Evolutionary conservation across 768 basidiomycete genomes (phyloP), one percentile per base, ranked within the genome.

Genomic region (Russula sp.): DNA sequence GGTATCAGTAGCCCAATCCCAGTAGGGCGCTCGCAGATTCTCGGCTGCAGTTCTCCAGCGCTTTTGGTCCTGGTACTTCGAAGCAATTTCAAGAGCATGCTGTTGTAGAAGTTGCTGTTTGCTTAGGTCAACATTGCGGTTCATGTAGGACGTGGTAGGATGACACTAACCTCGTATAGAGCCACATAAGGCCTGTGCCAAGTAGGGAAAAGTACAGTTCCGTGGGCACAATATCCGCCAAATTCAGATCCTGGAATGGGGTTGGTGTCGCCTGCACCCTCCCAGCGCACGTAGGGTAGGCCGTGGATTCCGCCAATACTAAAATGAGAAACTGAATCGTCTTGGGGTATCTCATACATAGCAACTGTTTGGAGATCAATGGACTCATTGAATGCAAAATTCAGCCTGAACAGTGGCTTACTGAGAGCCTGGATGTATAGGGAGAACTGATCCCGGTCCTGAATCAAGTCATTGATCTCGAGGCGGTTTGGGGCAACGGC

Each of bases 141-240:
- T 7, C 7, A 6, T 1, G 45, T 10, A 7, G 36, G 20, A n/a
- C 13, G 11, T 32, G 18, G 32, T 49, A 4, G 39, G 22, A 43
- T 7, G n/a, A 8, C 18, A 36, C 41, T 11, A n/a, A 58, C 54
- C 48, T 56, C 56, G 32, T 50, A 61, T 9, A 57, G 48, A 14
- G 43, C 41, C 32, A 61, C 48, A 35, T 57, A 52, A 1, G 81
- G 80, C 52, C 82, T 70, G 63, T 84, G 81, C 78, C 79, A 83
- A 7, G 79, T 81, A 9, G 80, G 81, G 72, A 83, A 83, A 7
- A 82, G 69, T 8, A 77, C 72, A 1, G 76, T 77, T 25, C 78
- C 79, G 67, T 84, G 83, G 16, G 75, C 76, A 66, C 82, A 83
- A 64, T 83, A 83, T 3, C 81, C 82, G 18, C 72, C 72, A 71